Conservation (phyloP, 805 yeast genomes). For the Soucietia sequanensis region DNA sequence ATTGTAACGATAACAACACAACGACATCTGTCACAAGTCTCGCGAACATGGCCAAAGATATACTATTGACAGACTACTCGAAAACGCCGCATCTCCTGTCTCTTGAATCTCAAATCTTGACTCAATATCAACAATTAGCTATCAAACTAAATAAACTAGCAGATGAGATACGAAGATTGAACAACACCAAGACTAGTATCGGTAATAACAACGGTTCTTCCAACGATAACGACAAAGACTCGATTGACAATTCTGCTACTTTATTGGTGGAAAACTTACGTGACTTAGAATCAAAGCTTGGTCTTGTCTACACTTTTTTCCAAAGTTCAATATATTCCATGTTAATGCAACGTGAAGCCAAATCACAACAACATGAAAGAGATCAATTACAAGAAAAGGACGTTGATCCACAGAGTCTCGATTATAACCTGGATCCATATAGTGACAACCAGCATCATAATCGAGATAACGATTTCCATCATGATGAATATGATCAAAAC, state of each 20-base stretch:
- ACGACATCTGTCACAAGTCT: too few relatives aligned
- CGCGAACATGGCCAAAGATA: conserved; percentile 14
- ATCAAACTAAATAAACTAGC: conserved; percentile 29
- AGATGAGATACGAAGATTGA: conserved; percentile 30
- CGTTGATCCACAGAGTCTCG: too few relatives aligned
- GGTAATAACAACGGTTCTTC: background rate
- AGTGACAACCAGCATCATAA: too few relatives aligned
- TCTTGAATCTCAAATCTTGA: conserved; percentile 33
- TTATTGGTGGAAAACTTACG: conserved; percentile 49
- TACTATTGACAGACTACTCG: conserved; percentile 15
- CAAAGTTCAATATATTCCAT: conserved; percentile 71
- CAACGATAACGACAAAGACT: conserved; percentile 5
- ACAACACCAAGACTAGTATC: conserved; percentile 10
- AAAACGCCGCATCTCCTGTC: conserved; percentile 18
- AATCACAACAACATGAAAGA: too few relatives aligned
- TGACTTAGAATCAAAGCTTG: conserved; percentile 60
- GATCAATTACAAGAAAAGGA: too few relatives aligned
- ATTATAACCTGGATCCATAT: too few relatives aligned
- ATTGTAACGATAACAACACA: too few relatives aligned
- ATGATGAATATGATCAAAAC: conserved; percentile 3
- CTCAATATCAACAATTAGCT: conserved; percentile 39
- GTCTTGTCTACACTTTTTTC: conserved; percentile 62
- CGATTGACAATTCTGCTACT: conserved; percentile 21
- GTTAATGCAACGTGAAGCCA: conserved; percentile 45
- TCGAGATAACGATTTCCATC: conserved; percentile 4